phyloP scores from a whole-genome alignment of 371 early-diverging fungal genomes.

The Mucor circinelloides region DNA sequence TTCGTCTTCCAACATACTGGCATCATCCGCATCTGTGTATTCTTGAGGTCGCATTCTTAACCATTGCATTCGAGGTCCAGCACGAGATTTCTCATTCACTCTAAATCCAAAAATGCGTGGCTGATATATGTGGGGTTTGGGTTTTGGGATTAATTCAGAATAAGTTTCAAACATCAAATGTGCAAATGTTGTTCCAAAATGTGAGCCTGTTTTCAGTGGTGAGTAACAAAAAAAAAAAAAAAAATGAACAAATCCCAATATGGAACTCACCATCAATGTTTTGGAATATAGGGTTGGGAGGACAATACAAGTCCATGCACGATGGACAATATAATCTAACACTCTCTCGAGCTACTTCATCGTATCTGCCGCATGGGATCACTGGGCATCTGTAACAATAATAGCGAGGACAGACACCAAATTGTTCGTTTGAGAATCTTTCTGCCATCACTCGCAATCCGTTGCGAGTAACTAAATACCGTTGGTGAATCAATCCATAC shows the following conservation, averaged over 20 bases:
- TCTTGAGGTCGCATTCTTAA: constrained; percentile 61
- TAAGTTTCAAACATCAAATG: constrained; percentile 89
- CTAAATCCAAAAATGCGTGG: constrained; percentile 88
- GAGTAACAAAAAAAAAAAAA: too few species aligned
- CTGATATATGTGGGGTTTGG: constrained; percentile 62
- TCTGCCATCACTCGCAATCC: constrained; percentile 81
- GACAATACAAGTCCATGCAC: constrained; percentile 87
- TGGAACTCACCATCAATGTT: constrained; percentile 74
- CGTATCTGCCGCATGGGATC: constrained; percentile 85
- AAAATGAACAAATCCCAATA: not conserved
- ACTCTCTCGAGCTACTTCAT: constrained; percentile 65
- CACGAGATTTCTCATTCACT: constrained; percentile 60
- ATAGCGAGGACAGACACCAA: constrained; percentile 86
- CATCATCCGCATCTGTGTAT: constrained; percentile 27
- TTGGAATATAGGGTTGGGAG: constrained; percentile 73
- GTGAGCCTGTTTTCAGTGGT: constrained; percentile 63
- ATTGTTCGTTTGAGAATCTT: constrained; percentile 73
- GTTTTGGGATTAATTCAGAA: constrained; percentile 71
- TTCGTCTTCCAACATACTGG: constrained; percentile 25
- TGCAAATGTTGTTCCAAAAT: constrained; percentile 95
- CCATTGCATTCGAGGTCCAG: constrained; percentile 83
- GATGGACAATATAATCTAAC: constrained; percentile 82
- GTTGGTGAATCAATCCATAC: constrained; percentile 84
- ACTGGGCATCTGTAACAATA: constrained; percentile 77
- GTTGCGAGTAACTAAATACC: constrained; percentile 79